These are phyloP conservation scores for Tulasnella sp. DNA, from an alignment of 768 basidiomycete species.

Conservation along the genomic window DNA sequence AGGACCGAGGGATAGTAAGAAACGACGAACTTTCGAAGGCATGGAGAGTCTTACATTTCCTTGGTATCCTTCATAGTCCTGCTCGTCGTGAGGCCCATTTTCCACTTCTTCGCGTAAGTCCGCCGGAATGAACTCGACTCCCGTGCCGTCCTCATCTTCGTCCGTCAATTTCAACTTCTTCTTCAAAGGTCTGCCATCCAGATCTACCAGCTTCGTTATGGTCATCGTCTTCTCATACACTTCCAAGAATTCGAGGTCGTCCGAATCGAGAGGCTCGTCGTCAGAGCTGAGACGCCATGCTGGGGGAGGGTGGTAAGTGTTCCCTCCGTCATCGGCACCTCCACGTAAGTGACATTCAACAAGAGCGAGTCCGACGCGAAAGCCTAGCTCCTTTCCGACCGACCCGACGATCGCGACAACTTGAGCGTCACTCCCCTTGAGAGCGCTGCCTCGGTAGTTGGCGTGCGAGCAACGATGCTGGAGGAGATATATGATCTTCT, in stretches of 20 bases:
- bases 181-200: neutral
- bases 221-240: neutral
- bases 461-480: slow-evolving; percentile 32
- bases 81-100: slow-evolving; percentile 31
- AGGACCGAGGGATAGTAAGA: neutral
- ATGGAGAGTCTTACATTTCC: slow-evolving; percentile 33
- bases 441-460: slow-evolving; percentile 27
- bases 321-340: slow-evolving; percentile 28
- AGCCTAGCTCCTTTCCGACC: slow-evolving; percentile 33
- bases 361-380: slow-evolving; percentile 35
- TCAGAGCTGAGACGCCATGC: too few species aligned
- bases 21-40: neutral
- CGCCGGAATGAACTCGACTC: neutral
- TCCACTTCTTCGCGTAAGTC: slow-evolving; percentile 25
- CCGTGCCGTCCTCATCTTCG: slow-evolving; percentile 24
- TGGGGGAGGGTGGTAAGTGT: too few species aligned
- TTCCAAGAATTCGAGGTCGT: slow-evolving; percentile 23
- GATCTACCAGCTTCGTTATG: neutral
- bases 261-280: too few species aligned
- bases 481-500: slow-evolving; percentile 32
- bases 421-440: slow-evolving; percentile 37
- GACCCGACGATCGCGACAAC: slow-evolving; percentile 30
- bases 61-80: slow-evolving; percentile 38
- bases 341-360: slow-evolving; percentile 32
- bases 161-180: neutral